phyloP scores from a whole-genome alignment of 768 basidiomycete genomes.

The Hericium alpestre region DNA sequence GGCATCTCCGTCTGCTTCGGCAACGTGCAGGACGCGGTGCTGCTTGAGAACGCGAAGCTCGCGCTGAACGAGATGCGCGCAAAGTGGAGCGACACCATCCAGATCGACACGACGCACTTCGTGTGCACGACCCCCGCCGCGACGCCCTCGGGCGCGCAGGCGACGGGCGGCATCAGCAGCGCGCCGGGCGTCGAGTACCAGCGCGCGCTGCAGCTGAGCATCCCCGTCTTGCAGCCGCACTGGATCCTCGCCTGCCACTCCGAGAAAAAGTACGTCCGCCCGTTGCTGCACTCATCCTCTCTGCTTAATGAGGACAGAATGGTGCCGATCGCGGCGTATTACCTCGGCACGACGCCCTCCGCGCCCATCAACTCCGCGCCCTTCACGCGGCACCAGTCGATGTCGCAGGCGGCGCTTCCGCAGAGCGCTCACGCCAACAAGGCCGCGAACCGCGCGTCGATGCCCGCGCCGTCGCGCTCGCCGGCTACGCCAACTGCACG shows the following conservation, averaged over 20 bases:
- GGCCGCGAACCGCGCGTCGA: slow-evolving; percentile 50
- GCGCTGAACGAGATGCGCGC: slow-evolving; percentile 81
- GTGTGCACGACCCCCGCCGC: slow-evolving; percentile 86
- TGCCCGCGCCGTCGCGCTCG: slow-evolving; percentile 48
- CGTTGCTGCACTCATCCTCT: not conserved
- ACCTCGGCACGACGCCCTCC: slow-evolving; percentile 59
- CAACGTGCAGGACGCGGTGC: slow-evolving; percentile 63
- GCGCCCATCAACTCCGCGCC: slow-evolving; percentile 29
- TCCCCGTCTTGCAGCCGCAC: slow-evolving; percentile 89
- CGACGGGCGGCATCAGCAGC: slow-evolving; percentile 38
- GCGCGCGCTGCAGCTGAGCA: slow-evolving; percentile 85
- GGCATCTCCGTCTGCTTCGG: slow-evolving; percentile 95
- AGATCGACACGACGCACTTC: slow-evolving; percentile 97
- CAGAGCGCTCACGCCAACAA: slow-evolving; percentile 20
- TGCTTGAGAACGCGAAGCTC: slow-evolving; percentile 73
- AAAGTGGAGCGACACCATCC: slow-evolving; percentile 84
- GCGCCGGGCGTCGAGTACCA: slow-evolving; percentile 86
- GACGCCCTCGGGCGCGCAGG: slow-evolving; percentile 46
- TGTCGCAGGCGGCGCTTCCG: slow-evolving; percentile 57
- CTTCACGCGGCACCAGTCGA: slow-evolving; percentile 55
- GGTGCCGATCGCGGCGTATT: slow-evolving; percentile 76
- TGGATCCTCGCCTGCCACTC: slow-evolving; percentile 88
- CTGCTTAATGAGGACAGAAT: slow-evolving; percentile 37
- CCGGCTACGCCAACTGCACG: slow-evolving; percentile 31
- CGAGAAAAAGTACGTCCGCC: slow-evolving; percentile 60